Conservation (phyloP, 1,284 basidiomycete species). For the Polyporus tsugae region DNA sequence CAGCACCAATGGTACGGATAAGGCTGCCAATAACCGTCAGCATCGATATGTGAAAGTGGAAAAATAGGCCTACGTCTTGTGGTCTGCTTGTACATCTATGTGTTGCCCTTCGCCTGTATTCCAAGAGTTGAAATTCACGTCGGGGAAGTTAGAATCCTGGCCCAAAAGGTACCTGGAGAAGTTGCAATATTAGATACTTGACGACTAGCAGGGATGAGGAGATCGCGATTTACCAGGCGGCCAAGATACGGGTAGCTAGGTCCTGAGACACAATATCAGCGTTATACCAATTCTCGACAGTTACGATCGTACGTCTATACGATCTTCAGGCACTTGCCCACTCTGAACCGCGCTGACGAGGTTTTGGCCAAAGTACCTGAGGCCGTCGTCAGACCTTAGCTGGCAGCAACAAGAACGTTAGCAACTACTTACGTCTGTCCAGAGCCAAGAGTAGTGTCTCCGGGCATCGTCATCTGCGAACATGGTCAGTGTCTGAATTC, state of each 20-base stretch:
- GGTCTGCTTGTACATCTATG: constrained; percentile 73
- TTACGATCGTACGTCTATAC: constrained; percentile 27
- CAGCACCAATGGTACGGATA: constrained; percentile 63
- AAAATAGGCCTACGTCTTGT: constrained; percentile 53
- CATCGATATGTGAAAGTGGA: neutral
- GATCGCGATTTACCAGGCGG: constrained; percentile 50
- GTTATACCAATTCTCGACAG: neutral
- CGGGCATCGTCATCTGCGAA: constrained; percentile 66
- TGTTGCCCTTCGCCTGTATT: constrained; percentile 46
- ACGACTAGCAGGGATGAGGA: neutral
- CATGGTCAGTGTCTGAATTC: neutral
- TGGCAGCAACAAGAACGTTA: neutral
- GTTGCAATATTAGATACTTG: neutral
- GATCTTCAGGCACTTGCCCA: constrained; percentile 29
- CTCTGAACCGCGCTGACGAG: constrained; percentile 33
- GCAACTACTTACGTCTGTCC: constrained; percentile 15
- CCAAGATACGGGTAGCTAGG: constrained; percentile 68
- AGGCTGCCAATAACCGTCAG: constrained; percentile 39
- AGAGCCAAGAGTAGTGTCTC: constrained; percentile 48
- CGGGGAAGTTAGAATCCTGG: constrained; percentile 67
- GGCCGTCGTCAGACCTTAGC: too few relatives aligned
- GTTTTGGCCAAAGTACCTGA: constrained; percentile 33
- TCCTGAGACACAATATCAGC: constrained; percentile 46
- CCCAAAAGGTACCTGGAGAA: constrained; percentile 59
- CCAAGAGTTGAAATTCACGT: constrained; percentile 50